Percentiles rank a stretch among this genome's conserved stretches.
Evolutionary conservation across 1,139 yeast species (phyloP).

Genomic region (Yamadazyma epiphylla): DNA sequence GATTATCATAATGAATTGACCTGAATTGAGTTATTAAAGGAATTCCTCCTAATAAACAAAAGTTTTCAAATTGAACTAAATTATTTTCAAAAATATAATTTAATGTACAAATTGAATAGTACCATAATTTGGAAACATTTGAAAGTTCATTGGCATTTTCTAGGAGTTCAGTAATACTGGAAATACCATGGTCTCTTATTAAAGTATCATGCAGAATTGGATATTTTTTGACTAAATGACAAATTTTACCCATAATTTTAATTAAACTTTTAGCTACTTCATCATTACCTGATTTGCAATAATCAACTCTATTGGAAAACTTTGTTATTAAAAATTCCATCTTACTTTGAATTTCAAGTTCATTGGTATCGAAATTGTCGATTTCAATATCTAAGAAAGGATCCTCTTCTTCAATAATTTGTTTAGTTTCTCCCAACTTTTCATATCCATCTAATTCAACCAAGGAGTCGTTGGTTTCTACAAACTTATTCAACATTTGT

Average conservation of each 20-base stretch:
- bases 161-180: slow-evolving; percentile 46
- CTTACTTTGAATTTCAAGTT: slow-evolving; percentile 39
- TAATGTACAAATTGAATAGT: slow-evolving; percentile 37
- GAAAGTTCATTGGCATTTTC: slow-evolving; percentile 36
- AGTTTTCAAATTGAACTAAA: slow-evolving; percentile 42
- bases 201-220: slow-evolving; percentile 40
- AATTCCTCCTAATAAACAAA: slow-evolving; percentile 56
- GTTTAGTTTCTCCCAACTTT: slow-evolving; percentile 3
- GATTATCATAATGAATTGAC: slow-evolving; percentile 28
- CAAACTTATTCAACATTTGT: slow-evolving; percentile 28
- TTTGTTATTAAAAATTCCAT: slow-evolving; percentile 39
- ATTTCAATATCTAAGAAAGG: slow-evolving; percentile 40
- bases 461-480: slow-evolving; percentile 19
- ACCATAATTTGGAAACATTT: slow-evolving; percentile 33
- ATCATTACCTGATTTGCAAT: slow-evolving; percentile 27
- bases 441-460: slow-evolving; percentile 8
- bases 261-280: slow-evolving; percentile 27
- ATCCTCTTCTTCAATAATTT: slow-evolving; percentile 25
- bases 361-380: slow-evolving; percentile 41
- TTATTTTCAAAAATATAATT: slow-evolving; percentile 35
- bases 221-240: slow-evolving; percentile 39
- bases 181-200: slow-evolving; percentile 47
- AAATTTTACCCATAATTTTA: slow-evolving; percentile 39
- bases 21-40: slow-evolving; percentile 47
- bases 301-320: slow-evolving; percentile 30